Percentiles rank a stretch among this genome's conserved stretches.
These are phyloP conservation scores for Borealophlyctis nickersoniae DNA, from an alignment of 192 early-diverging fungal species.

Conservation along the genomic window DNA sequence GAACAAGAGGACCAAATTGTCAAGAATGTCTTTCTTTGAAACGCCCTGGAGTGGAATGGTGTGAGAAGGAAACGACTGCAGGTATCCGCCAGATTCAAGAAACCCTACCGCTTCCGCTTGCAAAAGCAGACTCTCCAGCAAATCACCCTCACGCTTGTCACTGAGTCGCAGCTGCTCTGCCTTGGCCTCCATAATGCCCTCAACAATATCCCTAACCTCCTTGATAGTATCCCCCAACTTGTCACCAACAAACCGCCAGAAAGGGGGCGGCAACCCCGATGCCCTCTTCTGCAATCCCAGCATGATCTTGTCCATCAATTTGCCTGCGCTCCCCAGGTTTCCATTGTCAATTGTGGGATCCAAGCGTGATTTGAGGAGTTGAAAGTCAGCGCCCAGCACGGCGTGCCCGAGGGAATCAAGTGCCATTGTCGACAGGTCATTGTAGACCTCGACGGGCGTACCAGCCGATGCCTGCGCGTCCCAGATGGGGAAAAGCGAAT, in stretches of 20 bases:
- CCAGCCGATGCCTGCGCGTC: background rate
- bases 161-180: background rate
- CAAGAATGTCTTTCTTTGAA: background rate
- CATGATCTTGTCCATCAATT: background rate
- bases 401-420: background rate
- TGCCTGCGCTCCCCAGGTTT: background rate
- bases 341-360: too few relatives aligned
- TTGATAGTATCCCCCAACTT: background rate
- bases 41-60: too few relatives aligned
- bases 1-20: slow-evolving; percentile 20
- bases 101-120: background rate
- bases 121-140: background rate
- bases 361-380: too few relatives aligned
- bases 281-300: background rate
- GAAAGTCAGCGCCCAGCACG: background rate
- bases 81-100: too few relatives aligned
- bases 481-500: background rate
- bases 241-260: background rate
- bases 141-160: background rate
- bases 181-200: background rate
- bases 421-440: background rate
- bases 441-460: background rate
- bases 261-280: background rate
- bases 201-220: background rate
- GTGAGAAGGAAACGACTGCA: background rate